Conservation (phyloP, 106 monocot species). For the Posidonia australis region DNA sequence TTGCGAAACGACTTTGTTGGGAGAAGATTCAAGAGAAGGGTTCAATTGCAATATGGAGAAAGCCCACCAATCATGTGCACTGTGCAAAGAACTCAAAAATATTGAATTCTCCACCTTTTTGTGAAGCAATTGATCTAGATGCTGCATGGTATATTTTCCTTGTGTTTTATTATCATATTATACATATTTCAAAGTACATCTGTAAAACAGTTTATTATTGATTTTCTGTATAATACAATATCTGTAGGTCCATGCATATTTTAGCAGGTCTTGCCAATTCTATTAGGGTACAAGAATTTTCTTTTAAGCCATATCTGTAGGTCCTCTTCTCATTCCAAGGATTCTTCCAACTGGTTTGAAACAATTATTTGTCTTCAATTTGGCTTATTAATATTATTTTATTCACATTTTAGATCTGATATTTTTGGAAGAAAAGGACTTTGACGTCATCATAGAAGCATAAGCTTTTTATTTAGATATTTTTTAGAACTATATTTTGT, state of each 20-base stretch:
- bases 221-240: no score
- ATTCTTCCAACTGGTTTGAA: no score
- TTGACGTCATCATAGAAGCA: neutral
- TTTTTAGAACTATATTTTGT: neutral
- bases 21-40: conserved; percentile 46
- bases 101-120: conserved; percentile 36
- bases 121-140: conserved; percentile 40
- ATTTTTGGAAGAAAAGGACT: neutral
- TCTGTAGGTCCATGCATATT: no score
- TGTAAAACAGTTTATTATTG: neutral
- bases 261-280: no score
- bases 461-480: neutral
- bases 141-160: conserved; percentile 46
- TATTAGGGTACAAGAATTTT: no score
- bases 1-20: conserved; percentile 53
- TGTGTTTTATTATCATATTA: neutral
- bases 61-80: conserved; percentile 48
- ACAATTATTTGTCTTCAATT: no score
- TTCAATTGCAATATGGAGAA: conserved; percentile 60
- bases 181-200: neutral
- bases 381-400: no score
- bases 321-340: no score
- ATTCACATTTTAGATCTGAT: neutral
- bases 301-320: no score
- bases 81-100: conserved; percentile 36